A percentile compares a stretch with the other conserved stretches of the same genome.
phyloP scores from a whole-genome alignment of 78 protist genomes.

The Dictyostelium citrinum region DNA sequence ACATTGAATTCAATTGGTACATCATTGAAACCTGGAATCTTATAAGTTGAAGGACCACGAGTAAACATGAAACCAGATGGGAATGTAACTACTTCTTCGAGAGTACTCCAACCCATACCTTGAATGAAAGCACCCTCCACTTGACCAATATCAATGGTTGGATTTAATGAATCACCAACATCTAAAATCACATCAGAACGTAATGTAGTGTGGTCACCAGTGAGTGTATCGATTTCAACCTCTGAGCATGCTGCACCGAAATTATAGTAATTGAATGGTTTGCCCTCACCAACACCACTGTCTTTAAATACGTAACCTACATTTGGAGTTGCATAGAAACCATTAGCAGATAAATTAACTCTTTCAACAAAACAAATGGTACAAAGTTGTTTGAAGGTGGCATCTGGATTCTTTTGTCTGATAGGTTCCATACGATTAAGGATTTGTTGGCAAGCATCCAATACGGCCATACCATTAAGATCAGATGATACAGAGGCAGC shows the following conservation, averaged over 20 bases:
- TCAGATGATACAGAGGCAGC: conserved; percentile 95
- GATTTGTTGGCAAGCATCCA: conserved; percentile 92
- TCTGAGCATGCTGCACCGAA: conserved; percentile 92
- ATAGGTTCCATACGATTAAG: conserved; percentile 84
- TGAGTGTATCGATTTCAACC: conserved; percentile 90
- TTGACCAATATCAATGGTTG: conserved; percentile 94
- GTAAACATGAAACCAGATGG: conserved; percentile 77
- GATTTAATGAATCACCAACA: conserved; percentile 94
- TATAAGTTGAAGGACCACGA: conserved; percentile 85
- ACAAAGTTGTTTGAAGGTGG: conserved; percentile 57
- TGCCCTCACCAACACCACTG: conserved; percentile 67
- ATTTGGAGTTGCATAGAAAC: conserved; percentile 89
- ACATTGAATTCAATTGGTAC: conserved; percentile 90
- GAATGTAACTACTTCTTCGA: conserved; percentile 89
- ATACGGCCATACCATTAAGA: conserved; percentile 95
- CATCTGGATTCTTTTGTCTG: conserved; percentile 29
- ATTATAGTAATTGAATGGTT: conserved; percentile 56
- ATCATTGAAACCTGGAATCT: conserved; percentile 83
- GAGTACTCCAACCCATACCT: conserved; percentile 92
- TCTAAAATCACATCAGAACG: conserved; percentile 95
- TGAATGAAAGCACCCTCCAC: conserved; percentile 94
- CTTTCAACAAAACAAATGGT: conserved; percentile 84
- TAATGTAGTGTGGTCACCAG: conserved; percentile 90
- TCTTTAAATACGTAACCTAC: conserved; percentile 76
- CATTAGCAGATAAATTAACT: conserved; percentile 90